These are phyloP conservation scores for Sugiyamaella floridensis DNA, from an alignment of 805 yeast species.

Conservation along the genomic window DNA sequence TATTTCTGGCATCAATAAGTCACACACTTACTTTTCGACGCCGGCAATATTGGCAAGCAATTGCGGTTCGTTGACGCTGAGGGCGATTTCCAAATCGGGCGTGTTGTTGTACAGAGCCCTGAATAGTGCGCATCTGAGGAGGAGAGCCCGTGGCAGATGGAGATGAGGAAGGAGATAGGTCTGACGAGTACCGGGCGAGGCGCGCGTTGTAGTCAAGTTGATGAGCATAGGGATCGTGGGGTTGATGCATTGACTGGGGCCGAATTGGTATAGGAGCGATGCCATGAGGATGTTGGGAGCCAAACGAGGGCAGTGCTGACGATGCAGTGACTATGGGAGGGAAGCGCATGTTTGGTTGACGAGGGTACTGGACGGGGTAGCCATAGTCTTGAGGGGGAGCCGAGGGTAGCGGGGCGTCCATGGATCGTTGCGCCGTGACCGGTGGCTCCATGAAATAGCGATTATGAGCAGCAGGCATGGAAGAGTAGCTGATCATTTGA, in stretches of 20 bases:
- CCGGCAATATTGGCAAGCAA: slow-evolving; percentile 29
- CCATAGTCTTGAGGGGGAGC: not conserved
- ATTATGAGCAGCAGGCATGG: not conserved
- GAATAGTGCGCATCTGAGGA: not conserved
- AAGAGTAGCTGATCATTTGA: not conserved
- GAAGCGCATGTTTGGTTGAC: not conserved
- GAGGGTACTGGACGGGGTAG: not conserved
- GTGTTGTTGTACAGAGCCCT: not conserved
- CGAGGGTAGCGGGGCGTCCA: not conserved
- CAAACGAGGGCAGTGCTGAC: not conserved
- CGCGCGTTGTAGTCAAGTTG: not conserved
- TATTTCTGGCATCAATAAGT: not conserved
- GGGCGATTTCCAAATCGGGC: not conserved
- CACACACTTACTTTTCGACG: slow-evolving; percentile 20
- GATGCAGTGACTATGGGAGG: not conserved
- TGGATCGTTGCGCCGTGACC: not conserved
- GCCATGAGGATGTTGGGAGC: not conserved
- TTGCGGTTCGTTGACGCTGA: slow-evolving; percentile 26
- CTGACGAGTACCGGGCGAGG: not conserved
- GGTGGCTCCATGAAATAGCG: not conserved
- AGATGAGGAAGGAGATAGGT: not conserved
- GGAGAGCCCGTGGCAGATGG: not conserved
- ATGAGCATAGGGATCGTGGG: not conserved
- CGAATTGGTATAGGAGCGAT: not conserved
- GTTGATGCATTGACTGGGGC: not conserved